These are phyloP conservation scores for Sanguinoderma infundibulare DNA, from an alignment of 1,284 basidiomycete genomes.

Conservation along the genomic window DNA sequence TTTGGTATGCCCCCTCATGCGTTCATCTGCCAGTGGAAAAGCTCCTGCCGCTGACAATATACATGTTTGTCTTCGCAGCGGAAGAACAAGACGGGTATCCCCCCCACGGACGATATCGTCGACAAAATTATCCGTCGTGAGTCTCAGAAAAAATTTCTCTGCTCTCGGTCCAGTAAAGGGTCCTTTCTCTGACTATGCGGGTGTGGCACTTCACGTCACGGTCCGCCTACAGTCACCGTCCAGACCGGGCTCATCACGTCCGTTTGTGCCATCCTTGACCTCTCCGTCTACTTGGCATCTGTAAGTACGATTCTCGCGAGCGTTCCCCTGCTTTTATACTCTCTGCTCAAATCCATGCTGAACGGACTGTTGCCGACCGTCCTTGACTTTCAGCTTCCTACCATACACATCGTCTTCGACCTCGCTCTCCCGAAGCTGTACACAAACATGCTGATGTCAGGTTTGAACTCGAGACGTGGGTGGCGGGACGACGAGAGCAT, in stretches of 20 bases:
- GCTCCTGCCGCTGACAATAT: not conserved
- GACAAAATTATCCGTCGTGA: slow-evolving; percentile 41
- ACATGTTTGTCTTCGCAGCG: slow-evolving; percentile 26
- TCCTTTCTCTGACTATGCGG: not conserved
- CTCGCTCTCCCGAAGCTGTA: slow-evolving; percentile 35
- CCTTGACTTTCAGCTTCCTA: slow-evolving; percentile 24
- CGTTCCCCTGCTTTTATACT: not conserved
- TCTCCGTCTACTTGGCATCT: slow-evolving; percentile 7
- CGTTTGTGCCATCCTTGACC: slow-evolving; percentile 13
- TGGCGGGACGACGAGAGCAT: slow-evolving; percentile 28
- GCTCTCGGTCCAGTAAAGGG: not conserved
- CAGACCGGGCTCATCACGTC: slow-evolving; percentile 43
- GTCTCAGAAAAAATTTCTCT: slow-evolving; percentile 16
- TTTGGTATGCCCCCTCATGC: slow-evolving; percentile 1
- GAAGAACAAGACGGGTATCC: slow-evolving; percentile 34
- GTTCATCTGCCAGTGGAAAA: not conserved
- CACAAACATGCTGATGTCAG: slow-evolving; percentile 37
- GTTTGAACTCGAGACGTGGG: slow-evolving; percentile 34
- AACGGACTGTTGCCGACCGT: too few relatives aligned
- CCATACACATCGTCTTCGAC: slow-evolving; percentile 36
- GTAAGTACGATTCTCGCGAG: slow-evolving; percentile 6
- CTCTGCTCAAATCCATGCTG: not conserved
- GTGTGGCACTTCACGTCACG: too few relatives aligned
- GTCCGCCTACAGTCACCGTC: slow-evolving; percentile 41
- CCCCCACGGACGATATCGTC: slow-evolving; percentile 28